phyloP scores from a whole-genome alignment of 768 basidiomycete species.

The Auriculariales sp. region DNA sequence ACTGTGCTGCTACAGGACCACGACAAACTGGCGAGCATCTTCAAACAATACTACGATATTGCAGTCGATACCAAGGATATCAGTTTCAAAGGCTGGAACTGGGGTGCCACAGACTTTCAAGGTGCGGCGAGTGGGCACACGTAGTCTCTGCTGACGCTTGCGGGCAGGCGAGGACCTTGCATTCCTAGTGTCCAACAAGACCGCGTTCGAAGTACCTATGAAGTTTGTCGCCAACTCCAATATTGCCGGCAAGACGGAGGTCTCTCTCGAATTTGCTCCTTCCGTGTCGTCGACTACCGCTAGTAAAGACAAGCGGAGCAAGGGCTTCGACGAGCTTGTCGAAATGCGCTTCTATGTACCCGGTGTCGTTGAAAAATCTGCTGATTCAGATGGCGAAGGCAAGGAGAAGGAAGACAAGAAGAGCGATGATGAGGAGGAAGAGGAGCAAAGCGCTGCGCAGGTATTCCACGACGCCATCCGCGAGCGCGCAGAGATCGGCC shows the following conservation, averaged over 20 bases:
- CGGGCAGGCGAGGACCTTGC: constrained; percentile 75
- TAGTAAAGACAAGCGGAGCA: constrained; percentile 27
- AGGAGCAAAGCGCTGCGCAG: constrained; percentile 83
- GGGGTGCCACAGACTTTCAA: constrained; percentile 91
- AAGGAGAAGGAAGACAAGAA: constrained; percentile 33
- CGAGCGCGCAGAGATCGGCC: constrained; percentile 89
- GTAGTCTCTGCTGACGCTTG: too few species aligned
- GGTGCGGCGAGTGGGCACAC: constrained; percentile 30
- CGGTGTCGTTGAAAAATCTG: constrained; percentile 47
- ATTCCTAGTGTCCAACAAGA: constrained; percentile 78
- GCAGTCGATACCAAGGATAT: constrained; percentile 76
- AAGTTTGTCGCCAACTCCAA: constrained; percentile 87
- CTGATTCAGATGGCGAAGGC: constrained; percentile 27
- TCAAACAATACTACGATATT: constrained; percentile 80
- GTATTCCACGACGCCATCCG: constrained; percentile 94
- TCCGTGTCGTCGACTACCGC: constrained; percentile 28
- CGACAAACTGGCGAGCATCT: constrained; percentile 61
- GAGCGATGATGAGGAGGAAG: constrained; percentile 57
- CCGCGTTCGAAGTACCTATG: constrained; percentile 81
- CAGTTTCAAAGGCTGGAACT: constrained; percentile 94
- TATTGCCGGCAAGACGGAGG: constrained; percentile 92
- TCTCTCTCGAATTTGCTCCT: constrained; percentile 87
- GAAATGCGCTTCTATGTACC: constrained; percentile 97
- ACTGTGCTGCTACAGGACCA: constrained; percentile 47
- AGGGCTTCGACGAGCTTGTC: constrained; percentile 67